Evolutionary conservation across 441 rosid species (phyloP).

Genomic region (Syzygium syzygioides): DNA sequence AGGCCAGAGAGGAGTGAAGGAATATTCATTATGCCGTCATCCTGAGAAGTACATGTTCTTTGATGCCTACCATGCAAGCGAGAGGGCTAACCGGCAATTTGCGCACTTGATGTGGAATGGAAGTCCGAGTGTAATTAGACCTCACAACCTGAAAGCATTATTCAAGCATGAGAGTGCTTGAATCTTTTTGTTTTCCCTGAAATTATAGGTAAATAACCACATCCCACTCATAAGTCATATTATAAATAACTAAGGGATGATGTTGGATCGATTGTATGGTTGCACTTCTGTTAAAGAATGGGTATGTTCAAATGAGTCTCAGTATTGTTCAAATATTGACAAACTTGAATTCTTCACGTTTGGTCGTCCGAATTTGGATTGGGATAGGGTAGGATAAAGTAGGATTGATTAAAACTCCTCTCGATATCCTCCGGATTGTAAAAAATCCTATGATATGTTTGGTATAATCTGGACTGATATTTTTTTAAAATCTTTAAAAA

Average conservation of each 20-base stretch:
- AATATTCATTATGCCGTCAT: neutral
- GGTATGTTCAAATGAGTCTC: neutral
- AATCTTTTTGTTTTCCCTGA: neutral
- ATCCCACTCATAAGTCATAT: neutral
- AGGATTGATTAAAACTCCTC: no score
- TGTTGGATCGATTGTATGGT: neutral
- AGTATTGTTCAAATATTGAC: neutral
- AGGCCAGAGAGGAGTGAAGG: neutral
- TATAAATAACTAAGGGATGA: no score
- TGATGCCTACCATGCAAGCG: neutral
- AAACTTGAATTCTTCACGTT: neutral
- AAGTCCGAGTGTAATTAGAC: neutral
- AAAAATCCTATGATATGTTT: no score
- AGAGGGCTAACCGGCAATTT: neutral
- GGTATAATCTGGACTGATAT: no score
- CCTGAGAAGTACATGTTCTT: neutral
- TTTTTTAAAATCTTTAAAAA: no score
- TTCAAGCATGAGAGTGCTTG: neutral
- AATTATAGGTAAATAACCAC: neutral
- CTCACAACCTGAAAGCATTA: neutral
- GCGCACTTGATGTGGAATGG: neutral
- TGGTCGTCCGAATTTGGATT: no score
- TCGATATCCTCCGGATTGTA: no score
- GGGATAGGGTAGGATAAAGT: no score
- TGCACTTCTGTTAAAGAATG: neutral